Conservation (phyloP, 345 rosid species). For the Trapa incisa region DNA sequence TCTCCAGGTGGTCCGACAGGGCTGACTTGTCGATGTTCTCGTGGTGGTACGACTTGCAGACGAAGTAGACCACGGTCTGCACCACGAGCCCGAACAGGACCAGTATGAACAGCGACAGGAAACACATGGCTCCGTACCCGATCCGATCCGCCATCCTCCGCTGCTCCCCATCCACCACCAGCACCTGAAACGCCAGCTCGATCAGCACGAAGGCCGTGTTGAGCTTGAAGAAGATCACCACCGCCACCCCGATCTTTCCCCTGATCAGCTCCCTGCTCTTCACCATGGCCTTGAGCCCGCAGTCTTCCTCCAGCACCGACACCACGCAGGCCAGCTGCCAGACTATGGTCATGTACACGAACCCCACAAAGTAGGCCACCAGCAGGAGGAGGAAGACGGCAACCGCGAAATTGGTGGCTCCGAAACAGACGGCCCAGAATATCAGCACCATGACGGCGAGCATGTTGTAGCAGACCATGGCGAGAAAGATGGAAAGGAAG, state of each 20-base stretch:
- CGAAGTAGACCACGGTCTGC: constrained; percentile 41
- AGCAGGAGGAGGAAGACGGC: background rate
- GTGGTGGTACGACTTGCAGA: constrained; percentile 51
- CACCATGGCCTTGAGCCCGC: constrained; percentile 34
- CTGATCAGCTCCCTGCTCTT: constrained; percentile 29
- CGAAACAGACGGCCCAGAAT: background rate
- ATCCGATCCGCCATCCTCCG: constrained; percentile 11
- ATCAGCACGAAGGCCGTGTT: background rate
- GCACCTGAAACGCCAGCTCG: constrained; percentile 11
- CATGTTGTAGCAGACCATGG: constrained; percentile 17
- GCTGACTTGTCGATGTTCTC: constrained; percentile 36
- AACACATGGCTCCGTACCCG: constrained; percentile 21
- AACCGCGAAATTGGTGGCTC: background rate
- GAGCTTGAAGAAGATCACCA: constrained; percentile 18
- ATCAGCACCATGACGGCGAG: constrained; percentile 6
- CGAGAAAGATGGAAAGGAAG: constrained; percentile 22
- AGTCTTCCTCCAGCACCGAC: constrained; percentile 37
- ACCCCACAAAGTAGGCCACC: constrained; percentile 12
- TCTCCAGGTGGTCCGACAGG: constrained; percentile 43
- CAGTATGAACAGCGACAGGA: constrained; percentile 18
- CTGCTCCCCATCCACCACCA: constrained; percentile 12
- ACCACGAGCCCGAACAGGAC: constrained; percentile 27
- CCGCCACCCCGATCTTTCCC: constrained; percentile 27
- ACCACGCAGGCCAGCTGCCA: constrained; percentile 48
- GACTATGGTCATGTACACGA: constrained; percentile 26